Evolutionary conservation across 495 filamentous ascomycete species (phyloP), one percentile per base, ranked within the genome.

Genomic region (Apiosordaria backusii): DNA sequence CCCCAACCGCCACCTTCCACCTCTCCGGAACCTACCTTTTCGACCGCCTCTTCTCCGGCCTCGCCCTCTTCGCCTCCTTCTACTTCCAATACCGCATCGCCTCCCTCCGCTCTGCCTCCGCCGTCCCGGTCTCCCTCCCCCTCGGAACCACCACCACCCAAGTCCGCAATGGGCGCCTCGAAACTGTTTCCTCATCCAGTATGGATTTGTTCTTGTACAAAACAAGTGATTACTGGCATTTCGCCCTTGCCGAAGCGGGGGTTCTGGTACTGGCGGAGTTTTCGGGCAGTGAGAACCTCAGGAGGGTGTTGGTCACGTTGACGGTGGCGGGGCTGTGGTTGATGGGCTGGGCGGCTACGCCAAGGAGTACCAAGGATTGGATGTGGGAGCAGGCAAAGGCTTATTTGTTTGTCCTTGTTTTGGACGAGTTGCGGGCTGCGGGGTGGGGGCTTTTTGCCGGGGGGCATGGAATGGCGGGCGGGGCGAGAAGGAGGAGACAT

Each of bases 11-110:
- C 2, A 13, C 35, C 35, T 15, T 45, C 35, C 35, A 45, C 35
- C 10, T 60, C 7, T 54, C 52, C 2, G 68, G 68, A 13, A 65
- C 53, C 3, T 70, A 35, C 24, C 25, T 71, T 15, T 57, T 68
- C 25, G 69, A 71, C 66, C 54, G 63, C 2, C 35, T 71, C 3
- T 29, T 68, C 25, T 62, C 66, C 26, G 66, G 69, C 3, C 29
- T 71, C 19, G n/a, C 68, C 0, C 63, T 71, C 4, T 66, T 71
- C 60, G 57, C 59, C 50, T 62, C 66, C 40, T 68, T 65, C 54
- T 71, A 68, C 60, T 71, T 71, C 62, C 69, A 71, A 29, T 68
- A 63, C 62, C 52, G 57, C 23, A 63, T 71, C 63, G 69, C 69
- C 18, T 68, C 63, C 9, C 63, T 71, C 15, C 57, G 54, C 16